Evolutionary conservation across 805 yeast species (phyloP), one percentile per base, ranked within the genome.

Genomic region (Wickerhamiella allomyrinae): DNA sequence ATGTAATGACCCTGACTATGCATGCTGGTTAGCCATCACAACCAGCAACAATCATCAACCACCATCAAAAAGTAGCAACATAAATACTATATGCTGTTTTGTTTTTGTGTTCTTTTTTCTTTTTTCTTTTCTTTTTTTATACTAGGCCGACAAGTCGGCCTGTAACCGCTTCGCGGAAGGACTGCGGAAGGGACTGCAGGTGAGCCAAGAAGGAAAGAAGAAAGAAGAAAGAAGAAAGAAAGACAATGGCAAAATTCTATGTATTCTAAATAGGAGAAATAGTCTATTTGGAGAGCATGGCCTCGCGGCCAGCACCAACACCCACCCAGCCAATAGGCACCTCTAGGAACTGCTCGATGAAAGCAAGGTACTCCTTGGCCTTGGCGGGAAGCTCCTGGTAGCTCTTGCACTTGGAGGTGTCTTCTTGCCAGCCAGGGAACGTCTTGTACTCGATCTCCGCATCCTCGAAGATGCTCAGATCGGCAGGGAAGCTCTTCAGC

Each of bases 321-420:
- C 98, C 98, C 48, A 91, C 91, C 96, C 96, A 91, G 61, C 80
- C 81, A 49, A 91, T 73, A 43, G 94, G 94, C 45, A 84, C 89
- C 39, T 72, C 70, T 48, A 87, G 69, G 57, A 71, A 87, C 49
- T 85, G 79, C 66, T 86, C 97, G 57, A 91, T 89, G 61, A 64
- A 91, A 52, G 73, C 69, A 63, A 91, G 70, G 65, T 91, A 91
- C 50, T 73, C 73, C 68, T 82, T 74, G 38, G 97, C 95, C 53
- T 83, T 79, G 59, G 70, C 77, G 38, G 98, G 98, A 57, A 91
- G 71, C 36, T 84, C 93, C 20, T 71, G 79, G 62, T 74, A 91
- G 19, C 66, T 62, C 48, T 71, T 73, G 52, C 83, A 66, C 51
- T 71, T 60, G 46, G 95, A 79, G 57, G 87, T 91, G 58, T 81